Base-by-base conservation (phyloP, 2,329 filamentous ascomycete genomes). In the Neobulgaria alba region DNA sequence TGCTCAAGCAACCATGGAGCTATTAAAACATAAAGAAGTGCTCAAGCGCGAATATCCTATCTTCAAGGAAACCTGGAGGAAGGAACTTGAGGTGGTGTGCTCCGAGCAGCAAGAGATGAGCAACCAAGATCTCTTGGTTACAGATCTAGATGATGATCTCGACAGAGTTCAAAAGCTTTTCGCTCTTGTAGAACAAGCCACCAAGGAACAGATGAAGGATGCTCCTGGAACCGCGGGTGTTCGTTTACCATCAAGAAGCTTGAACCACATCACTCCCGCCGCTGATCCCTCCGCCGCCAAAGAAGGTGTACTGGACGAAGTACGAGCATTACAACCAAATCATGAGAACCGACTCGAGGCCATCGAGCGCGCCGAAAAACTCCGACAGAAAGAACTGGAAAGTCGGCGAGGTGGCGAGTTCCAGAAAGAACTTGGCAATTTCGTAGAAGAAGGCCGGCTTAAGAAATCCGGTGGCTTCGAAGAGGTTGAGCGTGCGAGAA, bases 1-100 rank as follows among this genome's bases (percentile, higher is more conserved):
- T 48, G 79, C 80, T 36, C 66, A 72, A 41, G 79, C 92, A 21
- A 84, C 80, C 36, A 82, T 87, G 57, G 89, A 95, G 57, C 77
- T 98, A 48, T 92, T 86, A 73, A 89, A 85, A 66, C 82, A 98
- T 74, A 85, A 95, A 59, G 89, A 95, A 12, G 94, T 85, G 67
- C 76, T 98, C 66, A 82, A 80, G 54, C 77, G 78, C 34, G 92
- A 98, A 72, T 95, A 95, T 63, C 92, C 92, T 0, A 72, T 95
- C 43, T 98, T 92, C 90, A 95, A 88, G 40, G 95, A 95, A 75
- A 94, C 96, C 50, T 98, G 92, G 92, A 90, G 96, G 73, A 89
- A 93, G 65, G 89, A 96, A 62, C 71, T 98, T 33, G 87, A 96
- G 62, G 82, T 90, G 38, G 90, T 98, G 2, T 96, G 92, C 65